Conservation (phyloP, 257 asterid genomes). For the Solanum bukasovii region DNA sequence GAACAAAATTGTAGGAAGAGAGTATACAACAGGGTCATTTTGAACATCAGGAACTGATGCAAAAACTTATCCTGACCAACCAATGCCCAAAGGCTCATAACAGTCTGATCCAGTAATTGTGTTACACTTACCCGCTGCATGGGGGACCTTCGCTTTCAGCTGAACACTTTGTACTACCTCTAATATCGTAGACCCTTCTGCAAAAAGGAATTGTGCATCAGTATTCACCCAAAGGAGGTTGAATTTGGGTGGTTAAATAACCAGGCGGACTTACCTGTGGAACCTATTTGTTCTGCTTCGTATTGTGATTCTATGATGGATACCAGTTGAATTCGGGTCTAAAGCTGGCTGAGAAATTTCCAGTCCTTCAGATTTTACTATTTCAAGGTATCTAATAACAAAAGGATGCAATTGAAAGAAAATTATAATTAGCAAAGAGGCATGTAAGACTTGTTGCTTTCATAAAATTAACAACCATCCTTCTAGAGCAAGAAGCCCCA, state of each 20-base stretch:
- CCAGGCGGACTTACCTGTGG: conserved; percentile 50
- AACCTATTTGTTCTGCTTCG: conserved; percentile 57
- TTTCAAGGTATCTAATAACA: conserved; percentile 55
- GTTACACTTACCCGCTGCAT: conserved; percentile 68
- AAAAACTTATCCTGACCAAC: background rate
- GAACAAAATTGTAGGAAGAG: background rate
- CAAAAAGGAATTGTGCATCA: conserved; percentile 8
- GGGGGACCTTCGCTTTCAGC: conserved; percentile 90
- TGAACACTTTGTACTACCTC: conserved; percentile 79
- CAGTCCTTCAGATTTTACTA: conserved; percentile 71
- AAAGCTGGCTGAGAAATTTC: conserved; percentile 99
- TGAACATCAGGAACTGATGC: background rate
- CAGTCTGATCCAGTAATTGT: background rate
- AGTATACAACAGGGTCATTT: background rate
- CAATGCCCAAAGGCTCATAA: background rate
- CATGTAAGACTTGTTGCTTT: background rate
- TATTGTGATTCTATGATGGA: conserved; percentile 88
- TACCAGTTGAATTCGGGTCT: conserved; percentile 97
- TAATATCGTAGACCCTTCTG: conserved; percentile 79
- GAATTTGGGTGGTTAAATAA: conserved; percentile 6
- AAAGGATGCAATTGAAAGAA: background rate
- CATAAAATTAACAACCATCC: background rate
- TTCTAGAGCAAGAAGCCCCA: background rate
- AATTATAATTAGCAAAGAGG: background rate
- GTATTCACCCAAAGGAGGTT: conserved; percentile 6